Conservation (phyloP, 83 land plant genomes). For the Larix sibirica region DNA sequence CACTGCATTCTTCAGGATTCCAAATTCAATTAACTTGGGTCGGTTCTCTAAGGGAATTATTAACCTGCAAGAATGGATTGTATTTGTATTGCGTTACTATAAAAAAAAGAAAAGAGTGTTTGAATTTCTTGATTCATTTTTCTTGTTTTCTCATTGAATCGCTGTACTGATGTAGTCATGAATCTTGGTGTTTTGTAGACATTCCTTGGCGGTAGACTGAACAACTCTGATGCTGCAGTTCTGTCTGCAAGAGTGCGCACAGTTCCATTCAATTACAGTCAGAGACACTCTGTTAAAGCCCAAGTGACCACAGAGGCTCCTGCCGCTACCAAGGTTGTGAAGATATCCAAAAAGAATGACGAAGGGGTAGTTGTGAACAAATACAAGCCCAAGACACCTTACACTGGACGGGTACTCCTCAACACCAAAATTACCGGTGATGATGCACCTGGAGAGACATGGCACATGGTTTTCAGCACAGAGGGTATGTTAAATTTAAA, state of each 20-base stretch:
- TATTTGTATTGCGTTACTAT: not conserved
- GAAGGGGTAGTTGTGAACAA: constrained; percentile 81
- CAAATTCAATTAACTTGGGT: too few species aligned
- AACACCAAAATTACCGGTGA: constrained; percentile 98
- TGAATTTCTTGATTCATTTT: too few species aligned
- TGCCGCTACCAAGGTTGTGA: constrained; percentile 68
- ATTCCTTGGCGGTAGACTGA: not conserved
- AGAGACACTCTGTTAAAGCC: constrained; percentile 38
- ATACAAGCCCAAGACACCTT: constrained; percentile 89
- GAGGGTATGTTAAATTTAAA: constrained; percentile 47
- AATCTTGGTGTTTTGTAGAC: not conserved
- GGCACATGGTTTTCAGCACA: constrained; percentile 99
- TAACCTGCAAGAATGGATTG: not conserved
- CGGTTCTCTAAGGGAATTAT: not conserved
- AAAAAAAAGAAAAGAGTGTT: too few species aligned
- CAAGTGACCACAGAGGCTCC: constrained; percentile 76
- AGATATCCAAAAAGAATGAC: constrained; percentile 74
- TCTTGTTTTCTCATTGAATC: too few species aligned
- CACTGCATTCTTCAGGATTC: too few species aligned
- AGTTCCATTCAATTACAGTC: too few species aligned
- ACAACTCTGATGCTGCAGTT: constrained; percentile 15
- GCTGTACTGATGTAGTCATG: not conserved
- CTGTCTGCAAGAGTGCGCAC: constrained; percentile 4
- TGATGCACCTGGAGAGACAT: constrained; percentile 98
- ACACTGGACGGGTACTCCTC: constrained; percentile 78